phyloP scores from a whole-genome alignment of 257 asterid genomes.

The Ajuga chamaepitys region DNA sequence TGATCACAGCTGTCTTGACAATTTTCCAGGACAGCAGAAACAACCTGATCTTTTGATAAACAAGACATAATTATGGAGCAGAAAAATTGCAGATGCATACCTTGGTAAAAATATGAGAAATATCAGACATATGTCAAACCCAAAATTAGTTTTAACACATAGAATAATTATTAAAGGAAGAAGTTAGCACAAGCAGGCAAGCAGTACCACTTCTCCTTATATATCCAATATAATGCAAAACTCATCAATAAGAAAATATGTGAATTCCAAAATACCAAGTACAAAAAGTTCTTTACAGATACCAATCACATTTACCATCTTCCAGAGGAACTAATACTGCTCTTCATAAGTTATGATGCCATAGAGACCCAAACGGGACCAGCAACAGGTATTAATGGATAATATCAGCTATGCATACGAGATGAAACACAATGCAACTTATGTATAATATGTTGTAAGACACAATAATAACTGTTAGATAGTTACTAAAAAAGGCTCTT shows the following conservation, averaged over 20 bases:
- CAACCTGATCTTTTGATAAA: constrained; percentile 67
- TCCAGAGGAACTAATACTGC: neutral
- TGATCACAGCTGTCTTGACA: constrained; percentile 36
- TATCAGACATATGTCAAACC: constrained; percentile 7
- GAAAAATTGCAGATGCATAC: constrained; percentile 6
- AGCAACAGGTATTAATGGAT: neutral
- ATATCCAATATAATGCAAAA: neutral
- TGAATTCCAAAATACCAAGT: constrained; percentile 10
- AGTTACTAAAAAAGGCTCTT: constrained; percentile 9
- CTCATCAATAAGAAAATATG: neutral
- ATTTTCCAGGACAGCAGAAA: constrained; percentile 60
- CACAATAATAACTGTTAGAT: neutral
- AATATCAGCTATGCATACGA: constrained; percentile 1
- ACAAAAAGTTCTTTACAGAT: constrained; percentile 3
- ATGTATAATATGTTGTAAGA: neutral
- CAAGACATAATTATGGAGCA: constrained; percentile 28
- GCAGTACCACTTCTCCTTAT: neutral
- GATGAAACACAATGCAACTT: neutral
- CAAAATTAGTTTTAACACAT: neutral
- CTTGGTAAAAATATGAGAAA: constrained; percentile 11
- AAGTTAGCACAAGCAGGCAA: neutral
- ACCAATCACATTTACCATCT: neutral
- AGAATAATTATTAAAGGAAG: neutral
- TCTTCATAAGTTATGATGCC: constrained; percentile 4
- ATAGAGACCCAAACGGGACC: constrained; percentile 1